Evolutionary conservation across 345 rosid genomes (phyloP).

Genomic region (Populus davidiana): DNA sequence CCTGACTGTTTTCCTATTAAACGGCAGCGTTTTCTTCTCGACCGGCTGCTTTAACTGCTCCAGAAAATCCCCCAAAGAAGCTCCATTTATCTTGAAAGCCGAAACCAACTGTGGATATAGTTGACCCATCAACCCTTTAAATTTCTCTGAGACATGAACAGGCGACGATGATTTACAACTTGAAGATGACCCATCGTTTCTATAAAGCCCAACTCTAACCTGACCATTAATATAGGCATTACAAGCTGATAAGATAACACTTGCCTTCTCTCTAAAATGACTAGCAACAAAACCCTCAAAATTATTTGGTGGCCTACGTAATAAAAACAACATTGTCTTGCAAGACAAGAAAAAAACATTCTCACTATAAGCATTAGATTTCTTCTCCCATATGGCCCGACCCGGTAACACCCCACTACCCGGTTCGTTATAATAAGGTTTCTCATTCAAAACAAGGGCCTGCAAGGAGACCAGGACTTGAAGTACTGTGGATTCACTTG

Average conservation of each 20-base stretch:
- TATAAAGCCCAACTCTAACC: slow-evolving; percentile 36
- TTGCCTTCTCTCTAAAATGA: slow-evolving; percentile 41
- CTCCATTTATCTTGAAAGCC: slow-evolving; percentile 28
- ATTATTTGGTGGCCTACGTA: slow-evolving; percentile 39
- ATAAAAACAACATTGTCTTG: slow-evolving; percentile 28
- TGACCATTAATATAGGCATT: slow-evolving; percentile 31
- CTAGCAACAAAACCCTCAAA: slow-evolving; percentile 36
- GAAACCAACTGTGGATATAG: slow-evolving; percentile 28
- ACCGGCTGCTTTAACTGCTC: slow-evolving; percentile 7
- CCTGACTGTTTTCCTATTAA: not conserved
- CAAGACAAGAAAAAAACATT: slow-evolving; percentile 40
- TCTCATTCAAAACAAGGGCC: slow-evolving; percentile 53
- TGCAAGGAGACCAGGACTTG: slow-evolving; percentile 58
- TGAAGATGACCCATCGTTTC: slow-evolving; percentile 3
- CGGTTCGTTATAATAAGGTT: slow-evolving; percentile 57
- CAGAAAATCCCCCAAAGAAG: slow-evolving; percentile 25
- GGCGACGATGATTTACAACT: not conserved
- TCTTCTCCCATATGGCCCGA: slow-evolving; percentile 22
- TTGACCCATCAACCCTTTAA: slow-evolving; percentile 26
- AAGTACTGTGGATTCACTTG: slow-evolving; percentile 41
- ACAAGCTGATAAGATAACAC: slow-evolving; percentile 36
- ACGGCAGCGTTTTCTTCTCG: slow-evolving; percentile 11
- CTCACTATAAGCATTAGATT: slow-evolving; percentile 35
- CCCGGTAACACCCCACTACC: slow-evolving; percentile 19
- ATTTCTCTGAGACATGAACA: slow-evolving; percentile 22